Evolutionary conservation across 192 early-diverging fungal genomes (phyloP).

Genomic region (Podila horticola): DNA sequence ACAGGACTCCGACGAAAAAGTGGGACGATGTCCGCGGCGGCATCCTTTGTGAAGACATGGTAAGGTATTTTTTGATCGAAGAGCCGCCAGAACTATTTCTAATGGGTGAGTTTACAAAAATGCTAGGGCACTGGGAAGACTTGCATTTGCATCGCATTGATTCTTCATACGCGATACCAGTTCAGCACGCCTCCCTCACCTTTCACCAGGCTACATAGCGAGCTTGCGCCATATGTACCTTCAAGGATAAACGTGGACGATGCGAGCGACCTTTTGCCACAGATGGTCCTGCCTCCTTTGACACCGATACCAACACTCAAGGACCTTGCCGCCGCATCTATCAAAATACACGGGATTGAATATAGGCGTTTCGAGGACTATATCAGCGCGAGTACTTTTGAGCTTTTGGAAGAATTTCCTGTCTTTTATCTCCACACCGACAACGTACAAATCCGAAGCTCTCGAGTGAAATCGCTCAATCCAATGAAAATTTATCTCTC

Average conservation of each 20-base stretch:
- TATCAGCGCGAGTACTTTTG: conserved; percentile 46
- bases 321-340: conserved; percentile 54
- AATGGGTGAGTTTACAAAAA: too few species aligned
- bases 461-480: background rate
- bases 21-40: conserved; percentile 65
- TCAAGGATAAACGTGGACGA: conserved; percentile 3
- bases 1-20: conserved; percentile 20
- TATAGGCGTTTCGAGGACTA: conserved; percentile 53
- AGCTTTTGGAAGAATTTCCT: conserved; percentile 54
- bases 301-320: conserved; percentile 42
- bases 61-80: too few species aligned
- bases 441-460: conserved; percentile 17
- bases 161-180: conserved; percentile 69
- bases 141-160: conserved; percentile 73
- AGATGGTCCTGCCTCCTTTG: background rate
- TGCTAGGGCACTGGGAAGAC: conserved; percentile 84
- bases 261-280: background rate
- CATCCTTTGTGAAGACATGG: conserved; percentile 90
- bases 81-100: too few species aligned
- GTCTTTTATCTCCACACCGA: conserved; percentile 67
- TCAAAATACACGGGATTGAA: conserved; percentile 56
- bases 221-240: conserved; percentile 41
- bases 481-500: conserved; percentile 65
- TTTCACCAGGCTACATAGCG: conserved; percentile 50
- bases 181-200: conserved; percentile 57